A percentile compares a stretch with the other conserved stretches of the same genome.
Evolutionary conservation across 1,284 basidiomycete species (phyloP).

Genomic region (Tylopilus sp.): DNA sequence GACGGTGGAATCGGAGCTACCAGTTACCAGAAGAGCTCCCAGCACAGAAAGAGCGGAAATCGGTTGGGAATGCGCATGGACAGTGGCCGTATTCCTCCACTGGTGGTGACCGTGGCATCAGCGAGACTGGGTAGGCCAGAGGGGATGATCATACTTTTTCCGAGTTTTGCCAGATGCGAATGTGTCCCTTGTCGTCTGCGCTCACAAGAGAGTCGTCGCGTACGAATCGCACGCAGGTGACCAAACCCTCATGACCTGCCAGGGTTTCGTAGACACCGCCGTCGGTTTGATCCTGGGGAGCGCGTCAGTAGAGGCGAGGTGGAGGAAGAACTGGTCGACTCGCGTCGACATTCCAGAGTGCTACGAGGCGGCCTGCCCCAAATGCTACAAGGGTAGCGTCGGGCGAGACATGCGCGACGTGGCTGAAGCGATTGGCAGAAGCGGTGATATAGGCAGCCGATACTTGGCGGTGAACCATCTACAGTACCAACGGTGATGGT

Average conservation of each 20-base stretch:
- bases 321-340: constrained; percentile 18
- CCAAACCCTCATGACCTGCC: constrained; percentile 67
- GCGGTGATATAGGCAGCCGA: constrained; percentile 68
- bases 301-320: constrained; percentile 4
- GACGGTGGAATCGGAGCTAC: constrained; percentile 74
- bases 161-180: constrained; percentile 51
- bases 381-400: constrained; percentile 63
- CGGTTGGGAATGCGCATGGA: constrained; percentile 62
- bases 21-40: constrained; percentile 58
- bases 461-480: constrained; percentile 15
- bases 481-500: neutral
- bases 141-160: constrained; percentile 35
- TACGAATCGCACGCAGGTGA: constrained; percentile 74
- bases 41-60: constrained; percentile 62
- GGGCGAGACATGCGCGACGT: constrained; percentile 56
- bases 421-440: constrained; percentile 72
- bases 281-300: constrained; percentile 43
- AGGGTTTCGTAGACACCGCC: constrained; percentile 66
- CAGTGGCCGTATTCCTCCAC: constrained; percentile 48
- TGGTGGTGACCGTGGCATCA: constrained; percentile 31
- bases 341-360: constrained; percentile 72
- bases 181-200: constrained; percentile 69
- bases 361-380: constrained; percentile 72
- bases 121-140: constrained; percentile 16
- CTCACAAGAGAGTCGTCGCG: constrained; percentile 52